A percentile compares a stretch with the other conserved stretches of the same genome.
Evolutionary conservation across 176 grass and related monocot genomes (phyloP).

Genomic region (Olyra latifolia): DNA sequence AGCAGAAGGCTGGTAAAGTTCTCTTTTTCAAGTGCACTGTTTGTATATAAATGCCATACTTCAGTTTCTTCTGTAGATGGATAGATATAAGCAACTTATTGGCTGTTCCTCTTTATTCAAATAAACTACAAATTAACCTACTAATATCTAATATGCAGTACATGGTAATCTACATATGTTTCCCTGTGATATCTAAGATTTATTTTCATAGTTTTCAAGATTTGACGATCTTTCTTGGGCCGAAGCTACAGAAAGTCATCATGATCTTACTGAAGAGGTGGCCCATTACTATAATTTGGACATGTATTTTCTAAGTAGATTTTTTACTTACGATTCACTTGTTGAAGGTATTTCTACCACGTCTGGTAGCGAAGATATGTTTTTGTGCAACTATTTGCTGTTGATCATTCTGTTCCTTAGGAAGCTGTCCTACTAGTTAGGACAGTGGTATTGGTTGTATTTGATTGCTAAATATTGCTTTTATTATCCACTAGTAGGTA

Average conservation of each 20-base stretch:
- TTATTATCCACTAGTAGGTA: constrained; percentile 29
- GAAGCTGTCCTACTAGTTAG: background rate
- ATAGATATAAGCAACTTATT: background rate
- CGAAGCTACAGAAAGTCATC: constrained; percentile 4
- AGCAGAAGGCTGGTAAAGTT: constrained; percentile 65
- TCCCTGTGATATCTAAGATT: background rate
- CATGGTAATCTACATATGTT: background rate
- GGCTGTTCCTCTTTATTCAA: background rate
- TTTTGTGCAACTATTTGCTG: background rate
- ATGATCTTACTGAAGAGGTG: background rate
- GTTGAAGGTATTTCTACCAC: background rate
- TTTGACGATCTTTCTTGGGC: constrained; percentile 5
- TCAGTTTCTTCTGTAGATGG: background rate
- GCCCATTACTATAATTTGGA: constrained; percentile 4
- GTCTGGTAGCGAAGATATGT: background rate
- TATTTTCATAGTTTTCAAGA: background rate
- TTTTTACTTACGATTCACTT: background rate
- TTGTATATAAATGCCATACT: background rate
- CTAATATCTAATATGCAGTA: background rate
- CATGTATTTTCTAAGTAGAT: constrained; percentile 2
- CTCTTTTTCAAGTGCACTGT: background rate
- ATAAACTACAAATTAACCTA: background rate
- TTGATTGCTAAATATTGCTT: constrained; percentile 17
- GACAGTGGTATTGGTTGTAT: constrained; percentile 1
- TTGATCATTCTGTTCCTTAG: background rate